A percentile compares a stretch with the other conserved stretches of the same genome.
Conservation (phyloP, 768 basidiomycete species). For the Cantharellus anzutake region DNA sequence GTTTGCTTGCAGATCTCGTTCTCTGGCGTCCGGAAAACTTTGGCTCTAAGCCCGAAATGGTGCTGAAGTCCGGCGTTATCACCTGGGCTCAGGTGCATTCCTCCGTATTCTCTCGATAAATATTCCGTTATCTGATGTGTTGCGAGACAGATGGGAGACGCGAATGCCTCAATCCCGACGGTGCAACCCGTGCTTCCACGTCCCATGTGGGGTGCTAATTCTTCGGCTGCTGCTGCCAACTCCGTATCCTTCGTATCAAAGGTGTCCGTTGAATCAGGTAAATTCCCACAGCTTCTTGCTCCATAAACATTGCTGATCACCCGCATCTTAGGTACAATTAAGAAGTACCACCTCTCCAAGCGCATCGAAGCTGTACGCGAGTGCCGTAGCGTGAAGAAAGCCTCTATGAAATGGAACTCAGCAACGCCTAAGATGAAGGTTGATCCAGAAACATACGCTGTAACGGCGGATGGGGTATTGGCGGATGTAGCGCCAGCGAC, state of each 20-base stretch:
- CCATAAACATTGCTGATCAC: neutral
- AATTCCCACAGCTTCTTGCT: constrained; percentile 6
- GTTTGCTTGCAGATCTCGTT: constrained; percentile 82
- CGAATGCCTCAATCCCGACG: constrained; percentile 89
- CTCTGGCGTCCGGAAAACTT: constrained; percentile 92
- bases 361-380: constrained; percentile 51
- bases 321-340: constrained; percentile 30
- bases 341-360: constrained; percentile 52
- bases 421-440: constrained; percentile 67
- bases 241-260: constrained; percentile 77
- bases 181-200: constrained; percentile 75
- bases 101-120: neutral
- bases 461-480: constrained; percentile 58
- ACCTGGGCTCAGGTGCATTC: constrained; percentile 62
- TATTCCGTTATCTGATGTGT: neutral
- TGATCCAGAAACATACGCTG: constrained; percentile 84
- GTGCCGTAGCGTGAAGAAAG: constrained; percentile 63
- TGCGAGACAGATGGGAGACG: constrained; percentile 68
- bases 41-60: constrained; percentile 82
- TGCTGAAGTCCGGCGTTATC: constrained; percentile 88
- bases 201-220: constrained; percentile 85
- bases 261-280: constrained; percentile 34
- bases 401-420: constrained; percentile 88
- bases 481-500: constrained; percentile 60
- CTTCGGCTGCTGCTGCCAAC: constrained; percentile 62